These are phyloP conservation scores for Leptodermis oblonga DNA, from an alignment of 257 asterid species.

Conservation along the genomic window DNA sequence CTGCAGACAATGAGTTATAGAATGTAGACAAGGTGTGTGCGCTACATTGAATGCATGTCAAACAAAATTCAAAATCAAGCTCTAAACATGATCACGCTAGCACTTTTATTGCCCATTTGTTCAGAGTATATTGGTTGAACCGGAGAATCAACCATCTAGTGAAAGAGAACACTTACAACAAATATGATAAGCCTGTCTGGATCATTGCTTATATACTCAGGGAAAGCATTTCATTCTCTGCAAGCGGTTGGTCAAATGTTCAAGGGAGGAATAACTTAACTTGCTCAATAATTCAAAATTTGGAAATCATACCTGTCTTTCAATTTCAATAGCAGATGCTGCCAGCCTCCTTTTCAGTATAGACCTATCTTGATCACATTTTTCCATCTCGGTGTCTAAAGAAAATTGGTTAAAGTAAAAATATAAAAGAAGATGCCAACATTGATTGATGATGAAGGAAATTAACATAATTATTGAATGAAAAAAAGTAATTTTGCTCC, in stretches of 20 bases:
- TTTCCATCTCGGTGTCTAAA: constrained; percentile 60
- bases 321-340: constrained; percentile 72
- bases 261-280: constrained; percentile 10
- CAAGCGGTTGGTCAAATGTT: constrained; percentile 24
- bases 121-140: not conserved
- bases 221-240: constrained; percentile 95
- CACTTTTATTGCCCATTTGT: not conserved
- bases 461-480: not conserved
- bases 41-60: not conserved
- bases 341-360: constrained; percentile 69
- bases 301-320: constrained; percentile 56
- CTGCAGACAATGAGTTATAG: constrained; percentile 5
- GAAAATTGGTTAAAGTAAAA: constrained; percentile 8
- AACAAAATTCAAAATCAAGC: constrained; percentile 2
- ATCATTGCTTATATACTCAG: constrained; percentile 13
- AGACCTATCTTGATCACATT: constrained; percentile 67
- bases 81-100: not conserved
- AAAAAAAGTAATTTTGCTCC: not conserved
- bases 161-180: constrained; percentile 10
- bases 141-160: not conserved
- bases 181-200: not conserved
- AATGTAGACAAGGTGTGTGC: constrained; percentile 17
- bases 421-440: not conserved
- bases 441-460: not conserved
- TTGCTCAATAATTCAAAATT: not conserved